phyloP scores from a whole-genome alignment of 768 basidiomycete species.

The Rhodotorula kratochvilovae region DNA sequence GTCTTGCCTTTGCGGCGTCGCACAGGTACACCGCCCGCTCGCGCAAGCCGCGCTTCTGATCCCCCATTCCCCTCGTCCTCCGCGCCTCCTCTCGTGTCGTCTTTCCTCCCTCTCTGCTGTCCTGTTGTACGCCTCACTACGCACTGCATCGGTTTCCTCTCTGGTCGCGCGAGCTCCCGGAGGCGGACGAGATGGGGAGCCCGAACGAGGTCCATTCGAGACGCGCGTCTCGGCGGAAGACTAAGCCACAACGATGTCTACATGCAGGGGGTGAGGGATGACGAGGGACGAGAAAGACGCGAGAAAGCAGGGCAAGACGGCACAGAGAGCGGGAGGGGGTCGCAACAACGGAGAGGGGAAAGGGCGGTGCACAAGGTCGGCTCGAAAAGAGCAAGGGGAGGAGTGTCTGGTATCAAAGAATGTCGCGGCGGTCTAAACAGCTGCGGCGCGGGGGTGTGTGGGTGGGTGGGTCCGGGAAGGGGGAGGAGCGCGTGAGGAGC shows the following conservation, averaged over 20 bases:
- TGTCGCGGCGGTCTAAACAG: no score
- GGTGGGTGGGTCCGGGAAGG: no score
- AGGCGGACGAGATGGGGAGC: no score
- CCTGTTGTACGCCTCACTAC: neutral
- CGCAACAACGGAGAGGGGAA: neutral
- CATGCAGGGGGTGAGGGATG: neutral
- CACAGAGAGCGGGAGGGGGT: neutral
- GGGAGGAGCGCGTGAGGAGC: neutral
- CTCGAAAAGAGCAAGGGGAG: no score
- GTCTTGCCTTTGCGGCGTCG: no score
- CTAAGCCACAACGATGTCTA: no score
- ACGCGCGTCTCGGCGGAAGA: no score
- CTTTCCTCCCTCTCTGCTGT: neutral
- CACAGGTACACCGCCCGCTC: slow-evolving; percentile 33
- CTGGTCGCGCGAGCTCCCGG: no score
- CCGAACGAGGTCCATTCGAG: no score
- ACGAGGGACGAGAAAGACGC: neutral
- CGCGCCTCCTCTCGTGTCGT: neutral
- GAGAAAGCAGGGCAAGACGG: neutral
- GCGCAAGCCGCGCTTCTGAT: slow-evolving; percentile 28
- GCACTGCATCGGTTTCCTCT: neutral
- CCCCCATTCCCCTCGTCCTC: neutral
- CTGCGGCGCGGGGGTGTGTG: no score
- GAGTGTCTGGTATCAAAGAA: no score
- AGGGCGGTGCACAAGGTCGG: neutral